These are phyloP conservation scores for Tausonia pullulans DNA, from an alignment of 1,284 basidiomycete species.

Conservation along the genomic window DNA sequence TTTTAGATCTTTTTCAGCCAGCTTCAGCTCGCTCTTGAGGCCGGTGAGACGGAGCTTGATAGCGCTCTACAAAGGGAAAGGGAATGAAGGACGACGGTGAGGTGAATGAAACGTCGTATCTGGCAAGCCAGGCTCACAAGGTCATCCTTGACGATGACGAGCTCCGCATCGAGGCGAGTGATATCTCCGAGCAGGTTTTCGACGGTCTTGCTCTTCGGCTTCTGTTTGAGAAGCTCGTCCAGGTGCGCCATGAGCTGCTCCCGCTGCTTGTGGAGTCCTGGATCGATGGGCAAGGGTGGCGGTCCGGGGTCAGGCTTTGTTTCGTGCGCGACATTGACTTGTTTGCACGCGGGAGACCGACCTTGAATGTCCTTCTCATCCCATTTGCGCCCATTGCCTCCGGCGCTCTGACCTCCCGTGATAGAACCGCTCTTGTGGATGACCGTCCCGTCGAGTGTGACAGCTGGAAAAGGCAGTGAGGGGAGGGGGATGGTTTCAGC, in stretches of 20 bases:
- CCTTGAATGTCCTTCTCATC: slow-evolving; percentile 87
- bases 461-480: slow-evolving; percentile 46
- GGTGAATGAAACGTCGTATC: background rate
- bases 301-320: no score
- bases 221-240: slow-evolving; percentile 66
- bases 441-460: slow-evolving; percentile 90
- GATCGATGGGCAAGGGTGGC: background rate
- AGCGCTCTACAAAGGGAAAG: slow-evolving; percentile 41
- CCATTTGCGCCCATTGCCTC: slow-evolving; percentile 66
- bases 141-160: slow-evolving; percentile 67
- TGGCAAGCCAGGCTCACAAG: slow-evolving; percentile 43
- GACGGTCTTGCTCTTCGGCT: slow-evolving; percentile 68
- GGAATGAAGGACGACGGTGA: background rate
- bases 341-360: slow-evolving; percentile 26
- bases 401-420: slow-evolving; percentile 79
- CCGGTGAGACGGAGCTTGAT: slow-evolving; percentile 53
- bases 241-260: slow-evolving; percentile 70
- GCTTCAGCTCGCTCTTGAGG: slow-evolving; percentile 64
- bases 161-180: slow-evolving; percentile 61
- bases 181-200: slow-evolving; percentile 68
- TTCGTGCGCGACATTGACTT: background rate
- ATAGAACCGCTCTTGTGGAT: slow-evolving; percentile 97
- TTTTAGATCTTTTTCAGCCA: slow-evolving; percentile 55
- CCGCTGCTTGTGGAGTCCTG: slow-evolving; percentile 58
- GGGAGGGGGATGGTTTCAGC: no score